phyloP scores from a whole-genome alignment of 441 rosid genomes.

The Arabidopsis hybrid region DNA sequence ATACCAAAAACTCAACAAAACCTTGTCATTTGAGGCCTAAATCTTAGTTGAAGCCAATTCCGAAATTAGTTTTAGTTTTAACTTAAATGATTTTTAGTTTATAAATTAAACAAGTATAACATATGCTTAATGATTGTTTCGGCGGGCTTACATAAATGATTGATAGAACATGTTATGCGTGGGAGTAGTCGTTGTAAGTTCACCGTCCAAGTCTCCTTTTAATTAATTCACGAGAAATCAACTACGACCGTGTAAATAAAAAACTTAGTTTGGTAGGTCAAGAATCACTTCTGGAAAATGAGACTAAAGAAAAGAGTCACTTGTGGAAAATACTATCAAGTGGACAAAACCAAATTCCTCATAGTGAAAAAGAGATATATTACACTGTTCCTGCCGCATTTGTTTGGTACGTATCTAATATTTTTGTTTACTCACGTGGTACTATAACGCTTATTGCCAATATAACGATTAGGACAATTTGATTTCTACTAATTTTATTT shows the following conservation, averaged over 20 bases:
- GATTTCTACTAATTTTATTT: background rate
- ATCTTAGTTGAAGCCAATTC: no score
- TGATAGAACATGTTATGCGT: slow-evolving; percentile 31
- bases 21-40: background rate
- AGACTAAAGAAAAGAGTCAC: slow-evolving; percentile 5
- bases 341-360: background rate
- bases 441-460: background rate
- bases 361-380: background rate
- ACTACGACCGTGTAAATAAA: slow-evolving; percentile 33
- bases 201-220: slow-evolving; percentile 39
- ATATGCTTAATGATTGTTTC: background rate
- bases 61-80: no score
- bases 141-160: slow-evolving; percentile 6
- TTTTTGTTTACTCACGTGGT: background rate
- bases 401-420: background rate
- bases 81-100: background rate
- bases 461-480: background rate
- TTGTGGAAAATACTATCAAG: slow-evolving; percentile 12
- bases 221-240: slow-evolving; percentile 30
- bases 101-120: background rate
- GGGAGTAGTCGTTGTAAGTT: slow-evolving; percentile 28
- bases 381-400: background rate
- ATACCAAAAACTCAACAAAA: background rate
- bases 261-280: slow-evolving; percentile 33
- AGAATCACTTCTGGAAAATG: background rate